A percentile compares a stretch with the other conserved stretches of the same genome.
Evolutionary conservation across 805 yeast species (phyloP).

Genomic region (Wickerhamomyces bisporus): DNA sequence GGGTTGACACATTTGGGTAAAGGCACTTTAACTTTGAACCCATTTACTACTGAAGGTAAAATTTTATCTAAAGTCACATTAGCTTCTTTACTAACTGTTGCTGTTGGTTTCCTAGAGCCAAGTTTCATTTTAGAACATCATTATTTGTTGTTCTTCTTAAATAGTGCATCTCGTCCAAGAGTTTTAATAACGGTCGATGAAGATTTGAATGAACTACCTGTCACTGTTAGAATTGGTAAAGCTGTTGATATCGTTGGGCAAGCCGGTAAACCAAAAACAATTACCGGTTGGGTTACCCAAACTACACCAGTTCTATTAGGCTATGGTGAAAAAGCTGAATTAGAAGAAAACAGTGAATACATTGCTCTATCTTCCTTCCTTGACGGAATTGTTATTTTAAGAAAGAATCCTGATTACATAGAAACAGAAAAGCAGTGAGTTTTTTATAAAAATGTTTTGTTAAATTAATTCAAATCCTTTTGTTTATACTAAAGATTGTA

Average conservation of each 20-base stretch:
- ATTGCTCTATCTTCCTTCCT: conserved; percentile 72
- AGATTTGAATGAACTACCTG: conserved; percentile 73
- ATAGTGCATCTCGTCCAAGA: conserved; percentile 88
- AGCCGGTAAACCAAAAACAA: conserved; percentile 98
- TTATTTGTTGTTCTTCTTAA: conserved; percentile 75
- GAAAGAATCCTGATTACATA: conserved; percentile 82
- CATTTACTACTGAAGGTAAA: conserved; percentile 85
- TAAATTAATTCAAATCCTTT: too few species aligned
- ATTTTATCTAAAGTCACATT: conserved; percentile 83
- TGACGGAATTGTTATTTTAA: conserved; percentile 91
- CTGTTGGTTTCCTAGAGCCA: conserved; percentile 84
- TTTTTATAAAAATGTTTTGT: not conserved
- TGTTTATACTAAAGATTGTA: too few species aligned
- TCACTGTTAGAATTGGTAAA: conserved; percentile 96
- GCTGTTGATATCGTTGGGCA: conserved; percentile 99
- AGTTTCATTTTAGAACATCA: conserved; percentile 79
- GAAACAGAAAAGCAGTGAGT: conserved; percentile 40
- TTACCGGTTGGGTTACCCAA: conserved; percentile 99
- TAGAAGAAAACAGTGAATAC: conserved; percentile 87
- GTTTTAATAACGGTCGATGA: conserved; percentile 92
- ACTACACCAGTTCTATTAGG: conserved; percentile 93
- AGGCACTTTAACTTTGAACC: conserved; percentile 86
- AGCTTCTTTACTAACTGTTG: conserved; percentile 81
- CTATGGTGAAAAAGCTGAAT: conserved; percentile 93
- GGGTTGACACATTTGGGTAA: conserved; percentile 94